phyloP scores from a whole-genome alignment of 495 filamentous ascomycete species.

The Bathelium albidoporum region DNA sequence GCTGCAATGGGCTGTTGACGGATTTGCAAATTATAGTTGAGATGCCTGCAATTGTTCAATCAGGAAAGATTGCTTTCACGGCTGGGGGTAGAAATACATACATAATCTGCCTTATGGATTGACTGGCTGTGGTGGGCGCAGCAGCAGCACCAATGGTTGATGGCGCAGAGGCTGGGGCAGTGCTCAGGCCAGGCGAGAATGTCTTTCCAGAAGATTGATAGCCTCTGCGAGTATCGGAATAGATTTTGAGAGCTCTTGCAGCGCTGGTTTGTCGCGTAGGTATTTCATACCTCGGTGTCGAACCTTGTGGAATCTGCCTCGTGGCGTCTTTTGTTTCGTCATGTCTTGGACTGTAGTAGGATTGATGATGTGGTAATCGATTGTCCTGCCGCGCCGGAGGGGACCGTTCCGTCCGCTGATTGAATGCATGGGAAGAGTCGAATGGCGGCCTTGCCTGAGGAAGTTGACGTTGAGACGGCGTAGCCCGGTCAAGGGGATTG shows the following conservation, averaged over 20 bases:
- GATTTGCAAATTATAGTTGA: constrained; percentile 47
- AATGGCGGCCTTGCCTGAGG: background rate
- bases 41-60: constrained; percentile 20
- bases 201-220: constrained; percentile 21
- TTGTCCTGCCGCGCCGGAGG: background rate
- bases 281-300: constrained; percentile 3
- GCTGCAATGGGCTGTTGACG: constrained; percentile 88
- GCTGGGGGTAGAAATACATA: background rate
- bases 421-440: background rate
- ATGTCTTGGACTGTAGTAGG: background rate
- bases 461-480: background rate
- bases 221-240: constrained; percentile 21
- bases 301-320: constrained; percentile 7
- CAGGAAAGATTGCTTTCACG: no score
- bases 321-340: background rate
- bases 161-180: constrained; percentile 1
- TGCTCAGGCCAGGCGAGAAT: constrained; percentile 15
- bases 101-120: background rate
- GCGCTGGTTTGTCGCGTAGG: background rate
- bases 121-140: background rate
- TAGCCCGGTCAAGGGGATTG: background rate
- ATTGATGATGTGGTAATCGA: background rate
- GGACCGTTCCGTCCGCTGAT: background rate
- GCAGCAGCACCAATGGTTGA: background rate
- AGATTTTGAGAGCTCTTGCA: background rate